Evolutionary conservation across 1,139 yeast species (phyloP).

Genomic region (Tardiomyces depauwii): DNA sequence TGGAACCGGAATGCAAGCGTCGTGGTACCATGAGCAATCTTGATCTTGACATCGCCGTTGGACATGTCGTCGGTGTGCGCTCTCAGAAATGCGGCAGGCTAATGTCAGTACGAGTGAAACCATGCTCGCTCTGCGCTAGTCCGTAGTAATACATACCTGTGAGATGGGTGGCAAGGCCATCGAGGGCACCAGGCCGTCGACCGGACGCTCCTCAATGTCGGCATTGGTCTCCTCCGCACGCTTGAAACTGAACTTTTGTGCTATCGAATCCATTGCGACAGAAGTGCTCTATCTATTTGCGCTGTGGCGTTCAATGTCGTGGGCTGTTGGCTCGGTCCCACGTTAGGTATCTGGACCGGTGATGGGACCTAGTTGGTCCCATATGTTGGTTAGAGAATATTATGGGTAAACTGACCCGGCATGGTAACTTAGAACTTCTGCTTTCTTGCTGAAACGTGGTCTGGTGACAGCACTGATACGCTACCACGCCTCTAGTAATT

Average conservation of each 20-base stretch:
- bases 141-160: slow-evolving; percentile 35
- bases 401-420: no score
- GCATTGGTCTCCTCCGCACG: slow-evolving; percentile 4
- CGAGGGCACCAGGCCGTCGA: slow-evolving; percentile 37
- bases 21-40: slow-evolving; percentile 97
- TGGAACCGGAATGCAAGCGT: slow-evolving; percentile 92
- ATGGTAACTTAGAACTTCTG: no score
- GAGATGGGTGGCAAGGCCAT: slow-evolving; percentile 74
- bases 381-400: no score
- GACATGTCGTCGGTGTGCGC: slow-evolving; percentile 95
- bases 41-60: slow-evolving; percentile 90
- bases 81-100: slow-evolving; percentile 88
- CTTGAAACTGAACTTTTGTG: slow-evolving; percentile 11
- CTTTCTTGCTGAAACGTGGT: no score
- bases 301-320: neutral
- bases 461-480: no score
- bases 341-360: no score
- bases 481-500: no score
- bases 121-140: no score
- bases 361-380: no score
- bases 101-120: no score
- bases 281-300: neutral
- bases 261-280: slow-evolving; percentile 15
- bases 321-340: no score
- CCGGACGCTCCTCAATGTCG: slow-evolving; percentile 4